phyloP scores from a whole-genome alignment of 768 basidiomycete genomes.

The Leccinum longicurvipes region DNA sequence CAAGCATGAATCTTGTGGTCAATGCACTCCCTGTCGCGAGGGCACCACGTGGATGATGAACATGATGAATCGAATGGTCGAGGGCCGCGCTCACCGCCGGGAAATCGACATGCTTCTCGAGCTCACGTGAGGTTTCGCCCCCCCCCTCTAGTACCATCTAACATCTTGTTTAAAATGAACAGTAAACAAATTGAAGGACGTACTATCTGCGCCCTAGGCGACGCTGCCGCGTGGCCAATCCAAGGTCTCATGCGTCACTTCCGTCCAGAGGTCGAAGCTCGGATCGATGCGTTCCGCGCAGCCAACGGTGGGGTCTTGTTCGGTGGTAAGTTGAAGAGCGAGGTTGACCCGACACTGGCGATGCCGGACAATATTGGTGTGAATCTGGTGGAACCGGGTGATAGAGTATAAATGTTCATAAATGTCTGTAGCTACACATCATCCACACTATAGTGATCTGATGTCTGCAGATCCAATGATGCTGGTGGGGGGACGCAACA shows the following conservation, averaged over 20 bases:
- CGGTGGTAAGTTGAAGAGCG: constrained; percentile 71
- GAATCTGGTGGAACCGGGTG: constrained; percentile 40
- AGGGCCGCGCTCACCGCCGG: constrained; percentile 83
- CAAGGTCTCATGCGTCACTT: constrained; percentile 98
- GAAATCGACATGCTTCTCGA: constrained; percentile 99
- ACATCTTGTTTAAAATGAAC: constrained; percentile 7
- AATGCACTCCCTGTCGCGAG: constrained; percentile 92
- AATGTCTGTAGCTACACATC: neutral
- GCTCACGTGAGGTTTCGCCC: constrained; percentile 60
- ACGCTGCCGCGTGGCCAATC: constrained; percentile 98
- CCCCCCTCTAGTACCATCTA: neutral
- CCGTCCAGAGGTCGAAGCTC: constrained; percentile 90
- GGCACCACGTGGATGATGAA: constrained; percentile 99
- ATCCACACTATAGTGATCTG: neutral
- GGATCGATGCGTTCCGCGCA: constrained; percentile 75
- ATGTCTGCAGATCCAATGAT: neutral
- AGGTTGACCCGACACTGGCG: constrained; percentile 67
- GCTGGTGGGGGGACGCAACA: too few species aligned
- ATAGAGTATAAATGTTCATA: constrained; percentile 25
- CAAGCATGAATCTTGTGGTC: constrained; percentile 98
- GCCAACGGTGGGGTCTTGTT: constrained; percentile 82
- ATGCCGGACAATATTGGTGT: constrained; percentile 72
- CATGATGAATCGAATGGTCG: constrained; percentile 97
- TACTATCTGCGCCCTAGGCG: constrained; percentile 95
- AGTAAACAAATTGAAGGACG: constrained; percentile 97